Base-by-base conservation (phyloP, 805 yeast genomes). In the Wickerhamomyces chambardii region DNA sequence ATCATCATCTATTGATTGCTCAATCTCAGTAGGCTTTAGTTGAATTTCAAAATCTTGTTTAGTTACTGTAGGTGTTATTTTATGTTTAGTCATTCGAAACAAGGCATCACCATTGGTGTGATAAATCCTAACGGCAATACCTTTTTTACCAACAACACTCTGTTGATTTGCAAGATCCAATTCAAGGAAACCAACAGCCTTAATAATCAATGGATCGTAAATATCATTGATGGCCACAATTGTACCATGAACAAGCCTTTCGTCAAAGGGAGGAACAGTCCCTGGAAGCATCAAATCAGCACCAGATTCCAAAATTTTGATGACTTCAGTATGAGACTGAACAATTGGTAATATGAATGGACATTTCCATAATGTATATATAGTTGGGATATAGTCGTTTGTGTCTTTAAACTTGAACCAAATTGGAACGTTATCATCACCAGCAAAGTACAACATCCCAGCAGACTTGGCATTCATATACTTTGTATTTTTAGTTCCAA, bases 271-370 rank as follows among this genome's bases (percentile, higher is more conserved):
- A 4, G 72, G 73, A 4, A 71, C 58, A 6, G 70, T 56, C 2
- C 94, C 94, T 3, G 87, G 83, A 25, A 81, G 62, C 87, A 83
- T 82, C 42, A 84, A 57, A 46, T 83, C 72, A 0, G 97, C 96
- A 11, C 97, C 96, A 38, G 73, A 74, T 24, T 66, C 59, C n/a
- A 87, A 58, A 11, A 75, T 73, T 33, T 71, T 78, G 15, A 90
- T 66, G 2, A 90, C 95, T 44, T 69, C 73, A 11, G 73, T 72
- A 51, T 84, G 87, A 0, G 97, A 89, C 38, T 63, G 58, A 3
- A 89, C 73, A 1, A 68, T 52, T 0, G 95, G 95, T 17, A 86
- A 44, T 11, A 85, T 36, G 39, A 59, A 70, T 0, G 89, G 86
- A 28, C 72, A 67, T 17, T 65, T 64, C 92, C 95, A 84, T 29